phyloP scores from a whole-genome alignment of 352 stramenopile genomes.

The Globisporangium irregulare region DNA sequence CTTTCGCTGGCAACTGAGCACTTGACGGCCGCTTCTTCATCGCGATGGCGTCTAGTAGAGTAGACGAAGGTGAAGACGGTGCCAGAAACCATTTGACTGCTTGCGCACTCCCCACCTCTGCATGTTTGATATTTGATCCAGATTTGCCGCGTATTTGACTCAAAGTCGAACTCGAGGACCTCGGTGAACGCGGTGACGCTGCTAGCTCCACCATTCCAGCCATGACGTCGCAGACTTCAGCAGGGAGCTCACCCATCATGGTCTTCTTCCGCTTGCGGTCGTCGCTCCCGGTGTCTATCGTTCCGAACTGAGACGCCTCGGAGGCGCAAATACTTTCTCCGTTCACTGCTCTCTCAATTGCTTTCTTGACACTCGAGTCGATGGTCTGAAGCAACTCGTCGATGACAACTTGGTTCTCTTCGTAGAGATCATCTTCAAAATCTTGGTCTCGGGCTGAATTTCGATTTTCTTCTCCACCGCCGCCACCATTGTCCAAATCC shows the following conservation, averaged over 20 bases:
- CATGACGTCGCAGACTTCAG: background rate
- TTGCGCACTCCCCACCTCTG: background rate
- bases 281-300: slow-evolving; percentile 3
- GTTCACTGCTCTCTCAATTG: slow-evolving; percentile 5
- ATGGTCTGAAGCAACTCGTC: slow-evolving; percentile 25
- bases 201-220: background rate
- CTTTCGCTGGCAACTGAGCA: slow-evolving; percentile 15
- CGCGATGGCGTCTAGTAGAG: background rate
- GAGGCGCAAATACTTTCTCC: slow-evolving; percentile 4
- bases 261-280: background rate
- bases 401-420: slow-evolving; percentile 19
- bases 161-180: background rate
- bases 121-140: background rate
- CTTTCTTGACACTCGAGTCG: slow-evolving; percentile 21
- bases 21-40: slow-evolving; percentile 24
- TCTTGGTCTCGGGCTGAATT: background rate
- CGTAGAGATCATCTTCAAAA: slow-evolving; percentile 3
- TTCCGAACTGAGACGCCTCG: background rate
- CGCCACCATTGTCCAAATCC: background rate
- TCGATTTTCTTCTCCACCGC: background rate
- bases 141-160: background rate
- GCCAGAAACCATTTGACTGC: background rate
- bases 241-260: background rate
- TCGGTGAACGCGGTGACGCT: background rate
- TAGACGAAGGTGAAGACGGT: background rate